Percentiles rank a stretch among this genome's conserved stretches.
Evolutionary conservation across 768 basidiomycete genomes (phyloP).

Genomic region (Rhizopogon sp.): DNA sequence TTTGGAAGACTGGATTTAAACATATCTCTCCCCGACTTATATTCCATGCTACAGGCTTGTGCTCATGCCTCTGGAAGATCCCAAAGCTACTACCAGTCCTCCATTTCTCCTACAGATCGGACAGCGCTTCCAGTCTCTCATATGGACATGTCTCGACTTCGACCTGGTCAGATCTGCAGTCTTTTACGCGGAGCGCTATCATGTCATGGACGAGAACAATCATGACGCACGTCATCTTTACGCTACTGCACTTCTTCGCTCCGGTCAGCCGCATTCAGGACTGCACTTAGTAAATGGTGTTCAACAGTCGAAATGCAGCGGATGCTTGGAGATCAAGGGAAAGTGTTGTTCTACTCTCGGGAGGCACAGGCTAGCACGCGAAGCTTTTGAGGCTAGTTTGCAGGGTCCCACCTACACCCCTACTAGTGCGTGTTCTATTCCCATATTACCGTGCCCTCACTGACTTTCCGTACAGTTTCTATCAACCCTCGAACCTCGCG

Average conservation of each 20-base stretch:
- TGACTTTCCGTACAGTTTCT: slow-evolving; percentile 40
- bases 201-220: slow-evolving; percentile 59
- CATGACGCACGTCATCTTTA: slow-evolving; percentile 85
- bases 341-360: slow-evolving; percentile 70
- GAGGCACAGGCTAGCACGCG: slow-evolving; percentile 71
- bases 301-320: slow-evolving; percentile 56
- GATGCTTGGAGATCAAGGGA: slow-evolving; percentile 77
- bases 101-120: slow-evolving; percentile 53
- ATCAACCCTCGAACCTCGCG: slow-evolving; percentile 48
- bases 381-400: slow-evolving; percentile 61
- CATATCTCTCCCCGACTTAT: slow-evolving; percentile 15
- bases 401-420: slow-evolving; percentile 47
- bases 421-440: slow-evolving; percentile 42
- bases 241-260: slow-evolving; percentile 68
- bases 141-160: slow-evolving; percentile 83
- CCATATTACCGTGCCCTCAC: slow-evolving; percentile 5
- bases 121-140: slow-evolving; percentile 64
- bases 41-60: slow-evolving; percentile 29
- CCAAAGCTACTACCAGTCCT: slow-evolving; percentile 24
- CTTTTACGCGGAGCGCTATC: slow-evolving; percentile 87
- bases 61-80: slow-evolving; percentile 54
- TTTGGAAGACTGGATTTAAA: slow-evolving; percentile 1
- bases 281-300: slow-evolving; percentile 62
- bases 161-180: slow-evolving; percentile 76
- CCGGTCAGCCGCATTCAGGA: slow-evolving; percentile 72